A percentile compares a stretch with the other conserved stretches of the same genome.
phyloP scores from a whole-genome alignment of 2,329 filamentous ascomycete genomes.

The Anthostomella pinea region DNA sequence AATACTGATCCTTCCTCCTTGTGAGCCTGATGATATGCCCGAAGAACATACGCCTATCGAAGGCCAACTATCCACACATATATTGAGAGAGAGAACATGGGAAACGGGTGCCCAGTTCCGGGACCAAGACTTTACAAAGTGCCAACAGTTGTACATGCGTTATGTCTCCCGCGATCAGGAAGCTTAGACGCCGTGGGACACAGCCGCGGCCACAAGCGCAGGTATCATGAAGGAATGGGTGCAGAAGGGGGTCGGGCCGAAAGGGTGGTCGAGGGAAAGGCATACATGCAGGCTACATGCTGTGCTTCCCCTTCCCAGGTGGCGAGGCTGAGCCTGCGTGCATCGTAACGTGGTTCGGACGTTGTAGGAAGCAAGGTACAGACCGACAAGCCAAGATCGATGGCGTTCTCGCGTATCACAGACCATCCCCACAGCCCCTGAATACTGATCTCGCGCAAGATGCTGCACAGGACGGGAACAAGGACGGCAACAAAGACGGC shows the following conservation, averaged over 20 bases:
- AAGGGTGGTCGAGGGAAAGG: background rate
- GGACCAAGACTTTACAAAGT: no score
- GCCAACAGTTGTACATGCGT: no score
- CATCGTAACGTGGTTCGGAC: background rate
- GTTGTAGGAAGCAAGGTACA: background rate
- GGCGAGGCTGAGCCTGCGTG: conserved; percentile 1
- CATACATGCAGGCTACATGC: background rate
- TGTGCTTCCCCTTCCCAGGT: background rate
- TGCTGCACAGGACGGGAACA: background rate
- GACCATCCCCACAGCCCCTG: background rate
- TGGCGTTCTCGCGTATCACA: background rate
- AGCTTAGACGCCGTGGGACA: no score
- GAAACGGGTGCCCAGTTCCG: no score
- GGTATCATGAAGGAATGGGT: background rate
- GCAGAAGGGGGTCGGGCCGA: conserved; percentile 2
- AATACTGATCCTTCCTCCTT: no score
- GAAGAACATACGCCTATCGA: no score
- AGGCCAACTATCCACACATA: no score
- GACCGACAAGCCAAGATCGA: background rate
- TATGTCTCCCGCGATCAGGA: no score
- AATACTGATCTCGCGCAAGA: background rate
- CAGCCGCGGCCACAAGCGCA: background rate
- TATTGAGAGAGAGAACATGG: no score
- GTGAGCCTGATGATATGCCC: no score
- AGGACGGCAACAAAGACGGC: no score